These are phyloP conservation scores for Schoenoplectus tabernaemontani DNA, from an alignment of 202 grass and related monocot genomes.

Conservation along the genomic window DNA sequence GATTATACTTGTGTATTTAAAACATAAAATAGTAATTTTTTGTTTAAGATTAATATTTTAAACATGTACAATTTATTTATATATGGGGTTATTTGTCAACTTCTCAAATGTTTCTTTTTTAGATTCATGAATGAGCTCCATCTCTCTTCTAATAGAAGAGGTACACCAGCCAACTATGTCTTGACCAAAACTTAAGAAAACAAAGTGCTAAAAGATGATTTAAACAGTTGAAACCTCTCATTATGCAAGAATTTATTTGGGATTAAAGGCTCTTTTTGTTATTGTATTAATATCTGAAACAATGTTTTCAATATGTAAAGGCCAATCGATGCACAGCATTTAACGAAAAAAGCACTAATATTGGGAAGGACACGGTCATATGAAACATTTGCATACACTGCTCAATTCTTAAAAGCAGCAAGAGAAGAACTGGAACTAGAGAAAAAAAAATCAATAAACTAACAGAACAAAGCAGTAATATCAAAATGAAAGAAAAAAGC, in stretches of 20 bases:
- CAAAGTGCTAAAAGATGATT: background rate
- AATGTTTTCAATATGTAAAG: slow-evolving; percentile 13
- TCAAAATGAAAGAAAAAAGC: background rate
- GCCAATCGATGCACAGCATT: background rate
- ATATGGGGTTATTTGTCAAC: background rate
- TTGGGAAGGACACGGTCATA: slow-evolving; percentile 73
- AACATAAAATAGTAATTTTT: background rate
- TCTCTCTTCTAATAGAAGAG: slow-evolving; percentile 82
- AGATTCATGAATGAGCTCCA: slow-evolving; percentile 46
- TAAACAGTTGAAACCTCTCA: background rate
- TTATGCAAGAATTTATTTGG: background rate
- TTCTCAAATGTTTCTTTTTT: background rate
- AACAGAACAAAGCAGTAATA: background rate
- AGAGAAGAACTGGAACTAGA: slow-evolving; percentile 55
- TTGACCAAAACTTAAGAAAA: slow-evolving; percentile 47
- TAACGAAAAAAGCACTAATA: background rate
- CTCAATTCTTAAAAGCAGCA: slow-evolving; percentile 56
- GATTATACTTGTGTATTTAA: background rate
- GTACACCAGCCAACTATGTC: slow-evolving; percentile 93
- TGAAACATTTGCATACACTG: slow-evolving; percentile 78
- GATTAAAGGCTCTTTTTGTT: too few relatives aligned
- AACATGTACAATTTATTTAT: background rate
- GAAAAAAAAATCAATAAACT: slow-evolving; percentile 13
- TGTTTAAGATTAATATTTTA: background rate
- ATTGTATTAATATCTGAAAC: background rate